Evolutionary conservation across 2,329 filamentous ascomycete genomes (phyloP), one percentile per base, ranked within the genome.

Genomic region (Colletotrichum siamense): DNA sequence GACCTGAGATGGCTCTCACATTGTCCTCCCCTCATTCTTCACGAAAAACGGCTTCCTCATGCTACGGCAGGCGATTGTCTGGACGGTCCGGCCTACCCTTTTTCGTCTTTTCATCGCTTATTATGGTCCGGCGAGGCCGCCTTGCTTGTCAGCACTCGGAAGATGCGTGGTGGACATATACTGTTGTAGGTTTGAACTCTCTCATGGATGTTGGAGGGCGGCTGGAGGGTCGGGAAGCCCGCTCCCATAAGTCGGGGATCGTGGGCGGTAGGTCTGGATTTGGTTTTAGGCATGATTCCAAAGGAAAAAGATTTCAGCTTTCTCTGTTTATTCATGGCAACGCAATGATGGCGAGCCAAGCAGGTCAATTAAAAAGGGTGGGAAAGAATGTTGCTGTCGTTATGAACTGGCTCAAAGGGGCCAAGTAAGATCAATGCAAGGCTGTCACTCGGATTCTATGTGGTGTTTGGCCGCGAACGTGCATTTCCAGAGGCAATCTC

Each of bases 1-100:
- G 86, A 87, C 85, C 59, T 85, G 84, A 87, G 84, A 87, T 85
- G 86, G 85, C 86, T 86, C 86, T 86, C 85, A 84, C 86, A 87
- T 85, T 80, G 69, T 74, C 78, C 66, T 82, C 81, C 78, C 77
- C 80, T 67, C 72, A 59, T 67, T 57, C 66, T 77, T 57, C 65
- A 64, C 65, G 65, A 71, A 77, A 76, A 73, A 76, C 70, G 32
- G 30, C 67, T 69, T 44, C 73, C 39, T 62, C 16, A 65, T 61
- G 26, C 59, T 69, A 49, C 34, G 64, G 55, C 64, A 44, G 49
- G 57, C 74, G 59, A 75, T 69, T 63, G 44, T 68, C 61, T 70
- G 65, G 76, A 69, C 55, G 65, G 74, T 39, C 36, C 39, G 63
- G 71, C 67, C 57, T 75, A 55, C n/a, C 61, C 22, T 75, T 64